Evolutionary conservation across 176 grass and related monocot genomes (phyloP).

Genomic region (Carex kokanica): DNA sequence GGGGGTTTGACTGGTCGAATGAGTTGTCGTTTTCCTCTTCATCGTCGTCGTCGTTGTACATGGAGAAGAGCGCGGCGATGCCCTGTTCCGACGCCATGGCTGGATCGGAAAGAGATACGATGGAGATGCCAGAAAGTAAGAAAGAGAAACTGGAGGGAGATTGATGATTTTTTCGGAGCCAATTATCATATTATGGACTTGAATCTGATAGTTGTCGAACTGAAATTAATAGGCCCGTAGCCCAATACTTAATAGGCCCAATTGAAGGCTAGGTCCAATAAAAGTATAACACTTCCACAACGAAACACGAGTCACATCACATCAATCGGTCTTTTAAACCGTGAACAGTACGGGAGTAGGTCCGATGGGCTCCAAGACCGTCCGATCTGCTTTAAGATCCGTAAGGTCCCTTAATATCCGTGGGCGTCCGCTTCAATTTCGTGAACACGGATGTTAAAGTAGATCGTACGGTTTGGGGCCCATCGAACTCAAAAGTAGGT

Average conservation of each 20-base stretch:
- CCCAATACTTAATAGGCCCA: not conserved
- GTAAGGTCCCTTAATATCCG: no score
- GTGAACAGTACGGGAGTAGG: no score
- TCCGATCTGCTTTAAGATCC: no score
- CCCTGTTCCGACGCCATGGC: conserved; percentile 65
- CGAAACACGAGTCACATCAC: no score
- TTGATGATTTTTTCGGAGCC: not conserved
- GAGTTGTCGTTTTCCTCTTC: conserved; percentile 20
- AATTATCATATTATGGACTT: not conserved
- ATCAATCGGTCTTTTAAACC: no score
- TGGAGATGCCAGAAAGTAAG: not conserved
- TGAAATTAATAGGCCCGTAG: not conserved
- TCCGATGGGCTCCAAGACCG: no score
- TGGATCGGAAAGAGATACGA: not conserved
- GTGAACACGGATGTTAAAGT: no score
- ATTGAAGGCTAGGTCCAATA: not conserved
- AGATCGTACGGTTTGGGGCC: no score
- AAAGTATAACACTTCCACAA: not conserved
- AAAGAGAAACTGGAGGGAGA: not conserved
- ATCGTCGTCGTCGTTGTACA: conserved; percentile 84
- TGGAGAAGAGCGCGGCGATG: conserved; percentile 74
- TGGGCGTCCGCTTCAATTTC: no score
- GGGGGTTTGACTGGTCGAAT: conserved; percentile 28
- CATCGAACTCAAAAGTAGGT: no score
- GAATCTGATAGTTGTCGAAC: not conserved